Conservation (phyloP, 805 yeast genomes). For the Candida pseudofarinosa region DNA sequence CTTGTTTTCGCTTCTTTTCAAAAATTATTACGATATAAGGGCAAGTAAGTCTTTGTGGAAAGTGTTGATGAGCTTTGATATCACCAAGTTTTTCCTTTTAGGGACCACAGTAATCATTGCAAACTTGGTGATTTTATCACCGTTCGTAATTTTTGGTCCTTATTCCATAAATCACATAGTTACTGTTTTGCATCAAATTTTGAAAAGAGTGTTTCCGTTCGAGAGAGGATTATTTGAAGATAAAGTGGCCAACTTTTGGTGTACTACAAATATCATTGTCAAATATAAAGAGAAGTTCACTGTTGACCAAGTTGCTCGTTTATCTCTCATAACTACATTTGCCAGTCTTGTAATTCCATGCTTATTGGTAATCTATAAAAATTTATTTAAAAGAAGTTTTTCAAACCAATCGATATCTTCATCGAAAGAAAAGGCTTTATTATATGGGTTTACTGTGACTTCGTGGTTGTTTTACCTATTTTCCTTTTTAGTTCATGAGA, state of each 20-base stretch:
- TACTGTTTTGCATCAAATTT: constrained; percentile 50
- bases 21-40: constrained; percentile 13
- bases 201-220: constrained; percentile 81
- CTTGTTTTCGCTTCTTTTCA: constrained; percentile 51
- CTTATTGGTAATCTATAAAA: constrained; percentile 34
- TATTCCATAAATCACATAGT: constrained; percentile 8
- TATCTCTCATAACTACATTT: constrained; percentile 54
- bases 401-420: constrained; percentile 11
- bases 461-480: constrained; percentile 87
- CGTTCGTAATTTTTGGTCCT: constrained; percentile 6
- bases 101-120: constrained; percentile 61
- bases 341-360: constrained; percentile 29
- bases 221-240: constrained; percentile 93
- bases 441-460: constrained; percentile 75
- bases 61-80: constrained; percentile 34
- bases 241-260: constrained; percentile 97
- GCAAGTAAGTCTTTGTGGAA: constrained; percentile 8
- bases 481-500: constrained; percentile 95
- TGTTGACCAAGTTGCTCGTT: constrained; percentile 52
- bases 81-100: constrained; percentile 57
- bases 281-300: constrained; percentile 61
- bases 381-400: constrained; percentile 15
- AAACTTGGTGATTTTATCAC: constrained; percentile 36
- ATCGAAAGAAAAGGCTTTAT: constrained; percentile 15
- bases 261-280: constrained; percentile 76